phyloP scores from a whole-genome alignment of 73 alveolate genomes.

The Halteria grandinella region DNA sequence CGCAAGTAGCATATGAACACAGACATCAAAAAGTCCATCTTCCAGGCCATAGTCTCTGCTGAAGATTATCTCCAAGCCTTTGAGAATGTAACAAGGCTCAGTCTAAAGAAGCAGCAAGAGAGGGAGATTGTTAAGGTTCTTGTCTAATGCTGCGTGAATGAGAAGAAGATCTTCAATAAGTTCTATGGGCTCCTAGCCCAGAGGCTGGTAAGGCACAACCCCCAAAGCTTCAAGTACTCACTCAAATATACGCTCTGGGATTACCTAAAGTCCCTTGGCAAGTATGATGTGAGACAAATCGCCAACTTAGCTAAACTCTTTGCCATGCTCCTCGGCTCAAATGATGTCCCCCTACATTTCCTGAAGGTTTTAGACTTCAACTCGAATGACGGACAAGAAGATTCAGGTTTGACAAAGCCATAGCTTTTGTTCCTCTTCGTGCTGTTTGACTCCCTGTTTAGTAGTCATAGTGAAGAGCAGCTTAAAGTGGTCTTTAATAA shows the following conservation, averaged over 20 bases:
- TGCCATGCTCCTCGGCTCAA: conserved; percentile 22
- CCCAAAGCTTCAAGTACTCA: conserved; percentile 43
- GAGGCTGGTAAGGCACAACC: conserved; percentile 22
- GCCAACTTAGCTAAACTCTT: conserved; percentile 51
- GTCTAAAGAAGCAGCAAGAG: conserved; percentile 66
- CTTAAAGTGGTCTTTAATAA: conserved; percentile 3
- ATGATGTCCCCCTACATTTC: conserved; percentile 41
- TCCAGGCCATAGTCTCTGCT: conserved; percentile 46
- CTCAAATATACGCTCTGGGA: conserved; percentile 74
- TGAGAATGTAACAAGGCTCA: conserved; percentile 46
- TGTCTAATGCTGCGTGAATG: conserved; percentile 57
- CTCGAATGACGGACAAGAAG: not conserved
- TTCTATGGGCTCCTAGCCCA: conserved; percentile 47
- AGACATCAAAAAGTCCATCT: conserved; percentile 66
- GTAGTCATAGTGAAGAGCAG: conserved; percentile 16
- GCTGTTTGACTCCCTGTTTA: not conserved
- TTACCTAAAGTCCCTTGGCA: conserved; percentile 49
- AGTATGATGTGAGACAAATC: conserved; percentile 34
- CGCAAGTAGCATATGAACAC: conserved; percentile 48
- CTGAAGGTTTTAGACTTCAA: conserved; percentile 25
- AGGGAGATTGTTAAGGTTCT: conserved; percentile 67
- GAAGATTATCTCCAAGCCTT: conserved; percentile 70
- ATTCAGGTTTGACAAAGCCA: too few relatives aligned
- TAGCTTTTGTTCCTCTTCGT: not conserved
- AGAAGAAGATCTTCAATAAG: conserved; percentile 47